phyloP scores from a whole-genome alignment of 768 basidiomycete genomes.

The Hygrocybe punicea region DNA sequence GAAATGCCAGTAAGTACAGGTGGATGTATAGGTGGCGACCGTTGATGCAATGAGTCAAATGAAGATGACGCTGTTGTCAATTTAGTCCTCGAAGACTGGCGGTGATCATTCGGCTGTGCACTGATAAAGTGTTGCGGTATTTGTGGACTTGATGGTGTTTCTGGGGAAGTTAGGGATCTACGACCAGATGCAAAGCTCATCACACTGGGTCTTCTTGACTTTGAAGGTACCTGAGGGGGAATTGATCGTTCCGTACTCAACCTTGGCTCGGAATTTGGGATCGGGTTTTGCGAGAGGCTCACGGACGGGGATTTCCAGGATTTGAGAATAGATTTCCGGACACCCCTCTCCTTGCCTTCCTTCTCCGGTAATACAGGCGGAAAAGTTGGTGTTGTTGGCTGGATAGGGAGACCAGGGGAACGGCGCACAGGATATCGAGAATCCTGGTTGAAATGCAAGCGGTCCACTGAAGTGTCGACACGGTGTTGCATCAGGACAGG shows the following conservation, averaged over 20 bases:
- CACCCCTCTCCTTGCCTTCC: constrained; percentile 44
- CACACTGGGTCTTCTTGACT: constrained; percentile 47
- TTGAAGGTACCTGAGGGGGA: constrained; percentile 20
- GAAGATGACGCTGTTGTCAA: constrained; percentile 23
- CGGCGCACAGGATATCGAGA: constrained; percentile 58
- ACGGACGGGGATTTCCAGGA: constrained; percentile 51
- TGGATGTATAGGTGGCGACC: constrained; percentile 22
- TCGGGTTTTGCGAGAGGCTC: constrained; percentile 19
- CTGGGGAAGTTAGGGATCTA: constrained; percentile 34
- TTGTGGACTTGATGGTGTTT: constrained; percentile 62
- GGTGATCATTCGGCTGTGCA: constrained; percentile 9
- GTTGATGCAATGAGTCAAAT: constrained; percentile 30
- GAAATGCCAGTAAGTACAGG: constrained; percentile 25
- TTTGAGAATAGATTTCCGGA: constrained; percentile 72
- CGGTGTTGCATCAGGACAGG: constrained; percentile 17
- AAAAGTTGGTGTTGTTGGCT: constrained; percentile 1
- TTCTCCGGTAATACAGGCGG: constrained; percentile 24
- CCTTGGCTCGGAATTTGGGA: constrained; percentile 33
- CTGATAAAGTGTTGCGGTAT: constrained; percentile 51
- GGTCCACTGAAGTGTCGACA: constrained; percentile 37
- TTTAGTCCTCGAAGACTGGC: constrained; percentile 26
- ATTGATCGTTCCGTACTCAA: constrained; percentile 39
- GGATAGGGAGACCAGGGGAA: constrained; percentile 14
- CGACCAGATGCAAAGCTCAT: constrained; percentile 44
- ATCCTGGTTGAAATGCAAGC: constrained; percentile 70